Conservation (phyloP, 2,329 filamentous ascomycete species). For the Teratosphaeria nubilosa region DNA sequence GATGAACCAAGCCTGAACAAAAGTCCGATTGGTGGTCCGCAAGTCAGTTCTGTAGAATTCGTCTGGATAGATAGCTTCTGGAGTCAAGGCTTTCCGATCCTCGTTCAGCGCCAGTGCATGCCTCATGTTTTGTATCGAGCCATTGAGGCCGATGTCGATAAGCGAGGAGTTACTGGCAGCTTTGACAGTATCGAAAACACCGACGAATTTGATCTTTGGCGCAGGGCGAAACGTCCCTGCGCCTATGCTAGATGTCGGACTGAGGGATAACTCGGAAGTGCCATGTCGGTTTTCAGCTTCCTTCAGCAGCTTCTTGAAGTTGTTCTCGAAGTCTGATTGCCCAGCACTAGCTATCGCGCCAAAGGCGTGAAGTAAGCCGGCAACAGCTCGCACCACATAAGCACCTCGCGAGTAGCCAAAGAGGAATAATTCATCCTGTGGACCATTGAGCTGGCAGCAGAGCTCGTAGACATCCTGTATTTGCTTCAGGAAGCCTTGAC, state of each 20-base stretch:
- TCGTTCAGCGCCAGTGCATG: constrained; percentile 34
- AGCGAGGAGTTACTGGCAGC: constrained; percentile 15
- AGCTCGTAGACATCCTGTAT: constrained; percentile 16
- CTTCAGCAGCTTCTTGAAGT: constrained; percentile 20
- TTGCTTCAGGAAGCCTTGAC: constrained; percentile 12
- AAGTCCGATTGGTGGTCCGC: constrained; percentile 12
- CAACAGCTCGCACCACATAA: constrained; percentile 31
- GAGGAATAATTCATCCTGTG: constrained; percentile 30
- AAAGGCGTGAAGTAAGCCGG: constrained; percentile 30
- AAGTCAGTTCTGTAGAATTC: constrained; percentile 10
- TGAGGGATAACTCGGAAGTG: constrained; percentile 2
- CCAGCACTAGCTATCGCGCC: constrained; percentile 17
- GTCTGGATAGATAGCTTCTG: constrained; percentile 17
- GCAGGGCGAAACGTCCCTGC: constrained; percentile 10
- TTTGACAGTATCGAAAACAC: constrained; percentile 30
- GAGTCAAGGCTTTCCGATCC: constrained; percentile 20
- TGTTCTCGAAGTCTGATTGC: constrained; percentile 16
- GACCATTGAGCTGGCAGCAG: constrained; percentile 11
- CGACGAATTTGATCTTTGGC: constrained; percentile 30
- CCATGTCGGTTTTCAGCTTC: constrained; percentile 7
- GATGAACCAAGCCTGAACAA: constrained; percentile 33
- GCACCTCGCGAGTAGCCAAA: constrained; percentile 34
- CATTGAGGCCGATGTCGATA: constrained; percentile 25
- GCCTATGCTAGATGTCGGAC: constrained; percentile 9
- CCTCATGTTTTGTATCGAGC: constrained; percentile 27